Evolutionary conservation across 2,329 filamentous ascomycete species (phyloP).

Genomic region (Ophioceras dolichostomum): DNA sequence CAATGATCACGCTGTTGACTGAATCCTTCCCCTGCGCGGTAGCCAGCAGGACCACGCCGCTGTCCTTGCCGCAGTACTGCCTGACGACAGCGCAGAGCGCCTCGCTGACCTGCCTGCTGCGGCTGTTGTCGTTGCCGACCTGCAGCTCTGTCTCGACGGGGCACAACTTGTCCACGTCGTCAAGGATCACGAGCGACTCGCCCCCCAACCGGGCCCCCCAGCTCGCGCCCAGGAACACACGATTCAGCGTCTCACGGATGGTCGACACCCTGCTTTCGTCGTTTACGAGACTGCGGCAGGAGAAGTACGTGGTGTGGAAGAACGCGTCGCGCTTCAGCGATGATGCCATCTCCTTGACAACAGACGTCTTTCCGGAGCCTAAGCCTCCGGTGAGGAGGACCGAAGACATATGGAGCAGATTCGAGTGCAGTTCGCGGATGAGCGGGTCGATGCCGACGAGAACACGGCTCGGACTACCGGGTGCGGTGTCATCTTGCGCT

Average conservation of each 20-base stretch:
- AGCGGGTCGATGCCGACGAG: slow-evolving; percentile 79
- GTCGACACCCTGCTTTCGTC: slow-evolving; percentile 83
- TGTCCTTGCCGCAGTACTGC: slow-evolving; percentile 71
- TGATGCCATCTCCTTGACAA: slow-evolving; percentile 65
- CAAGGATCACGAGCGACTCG: slow-evolving; percentile 71
- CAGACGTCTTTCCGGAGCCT: slow-evolving; percentile 78
- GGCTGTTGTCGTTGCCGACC: slow-evolving; percentile 83
- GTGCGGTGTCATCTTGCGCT: slow-evolving; percentile 23
- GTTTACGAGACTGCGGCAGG: slow-evolving; percentile 76
- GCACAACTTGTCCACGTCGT: slow-evolving; percentile 88
- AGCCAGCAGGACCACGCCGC: slow-evolving; percentile 73
- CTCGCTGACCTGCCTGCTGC: slow-evolving; percentile 87
- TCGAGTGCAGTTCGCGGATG: slow-evolving; percentile 58
- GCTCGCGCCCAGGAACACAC: slow-evolving; percentile 76
- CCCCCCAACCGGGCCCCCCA: slow-evolving; percentile 88
- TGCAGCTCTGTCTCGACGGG: slow-evolving; percentile 90
- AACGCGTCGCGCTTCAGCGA: slow-evolving; percentile 59
- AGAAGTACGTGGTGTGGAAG: slow-evolving; percentile 75
- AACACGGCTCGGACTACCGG: slow-evolving; percentile 21
- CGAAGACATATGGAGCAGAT: slow-evolving; percentile 76
- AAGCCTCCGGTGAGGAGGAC: slow-evolving; percentile 81
- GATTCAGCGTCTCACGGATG: slow-evolving; percentile 77
- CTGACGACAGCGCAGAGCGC: slow-evolving; percentile 70
- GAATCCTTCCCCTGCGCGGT: slow-evolving; percentile 91
- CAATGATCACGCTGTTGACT: slow-evolving; percentile 79